Conservation (phyloP, 2,329 filamentous ascomycete genomes). For the Sarocladium brachiariae region DNA sequence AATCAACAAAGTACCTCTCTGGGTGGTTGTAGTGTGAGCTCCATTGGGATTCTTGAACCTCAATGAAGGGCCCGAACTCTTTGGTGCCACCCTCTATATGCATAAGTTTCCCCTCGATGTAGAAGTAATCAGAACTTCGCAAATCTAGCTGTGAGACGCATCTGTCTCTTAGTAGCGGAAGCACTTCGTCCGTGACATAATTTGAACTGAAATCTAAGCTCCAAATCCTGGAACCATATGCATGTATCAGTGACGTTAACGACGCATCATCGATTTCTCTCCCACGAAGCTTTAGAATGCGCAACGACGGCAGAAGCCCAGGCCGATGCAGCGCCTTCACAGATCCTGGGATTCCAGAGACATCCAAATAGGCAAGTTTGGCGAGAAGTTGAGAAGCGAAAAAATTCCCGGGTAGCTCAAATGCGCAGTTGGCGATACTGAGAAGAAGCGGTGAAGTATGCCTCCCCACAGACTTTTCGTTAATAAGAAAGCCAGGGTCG, state of each 20-base stretch:
- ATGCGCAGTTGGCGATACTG: conserved; percentile 35
- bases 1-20: conserved; percentile 40
- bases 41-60: conserved; percentile 39
- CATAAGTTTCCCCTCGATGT: conserved; percentile 39
- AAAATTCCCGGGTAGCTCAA: conserved; percentile 33
- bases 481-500: conserved; percentile 31
- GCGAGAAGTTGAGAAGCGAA: conserved; percentile 30
- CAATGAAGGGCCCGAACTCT: conserved; percentile 34
- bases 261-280: conserved; percentile 38
- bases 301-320: conserved; percentile 36
- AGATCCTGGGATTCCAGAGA: conserved; percentile 43
- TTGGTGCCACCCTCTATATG: conserved; percentile 17
- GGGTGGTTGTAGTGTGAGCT: conserved; percentile 39
- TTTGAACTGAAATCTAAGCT: conserved; percentile 50
- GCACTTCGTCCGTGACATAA: conserved; percentile 37
- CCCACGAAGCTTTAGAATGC: conserved; percentile 43
- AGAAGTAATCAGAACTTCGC: conserved; percentile 31
- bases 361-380: conserved; percentile 43
- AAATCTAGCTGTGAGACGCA: conserved; percentile 27
- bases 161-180: conserved; percentile 24
- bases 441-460: conserved; percentile 29
- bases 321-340: conserved; percentile 28
- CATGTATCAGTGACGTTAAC: conserved; percentile 23
- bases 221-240: conserved; percentile 40
- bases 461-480: neutral